Base-by-base conservation (phyloP, 2,329 filamentous ascomycete genomes). In the Chalara sp. region DNA sequence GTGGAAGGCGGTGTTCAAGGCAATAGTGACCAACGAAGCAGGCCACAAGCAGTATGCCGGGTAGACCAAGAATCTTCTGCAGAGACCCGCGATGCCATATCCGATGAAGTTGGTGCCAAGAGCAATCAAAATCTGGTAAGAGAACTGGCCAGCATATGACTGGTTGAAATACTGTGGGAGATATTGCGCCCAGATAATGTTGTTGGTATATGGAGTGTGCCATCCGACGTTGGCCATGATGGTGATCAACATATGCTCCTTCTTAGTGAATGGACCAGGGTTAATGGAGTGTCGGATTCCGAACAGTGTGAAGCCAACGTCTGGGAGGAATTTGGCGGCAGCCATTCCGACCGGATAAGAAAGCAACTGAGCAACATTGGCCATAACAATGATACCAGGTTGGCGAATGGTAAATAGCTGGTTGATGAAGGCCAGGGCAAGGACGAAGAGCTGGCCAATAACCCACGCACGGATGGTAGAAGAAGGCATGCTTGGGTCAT, bases 1-100 rank as follows among this genome's bases (percentile, higher is more conserved):
- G 62, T 90, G 85, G 70, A 89, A 45, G n/a, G 57, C 49, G 48
- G 53, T 54, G 5, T 54, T 48, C 29, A 56, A 54, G 6, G 52
- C 47, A 39, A 47, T 51, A 32, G 47, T 56, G n/a, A 53, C 53
- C 6, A 55, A 42, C 40, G 35, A 49, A 8, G 74, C 72, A 1
- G 81, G 81, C 81, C 81, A 85, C 47, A 84, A 78, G 80, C 84
- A 84, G 46, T 79, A 75, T 41, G 80, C 79, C 0, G 81, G 81
- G 65, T 53, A 51, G n/a, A 80, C 74, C 30, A 84, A 72, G 65
- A 81, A 84, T 21, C 21, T 21, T 21, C 21, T 21, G 21, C 21
- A 21, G 52, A 84, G 63, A 1, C 81, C 81, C 5, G 81, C 81
- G 13, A 84, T 69, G 2, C 81, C 81, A 55, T 83, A 83, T 6